Conservation (phyloP, 225 moss, liverwort and hornwort genomes). For the Takakia lepidozioides region DNA sequence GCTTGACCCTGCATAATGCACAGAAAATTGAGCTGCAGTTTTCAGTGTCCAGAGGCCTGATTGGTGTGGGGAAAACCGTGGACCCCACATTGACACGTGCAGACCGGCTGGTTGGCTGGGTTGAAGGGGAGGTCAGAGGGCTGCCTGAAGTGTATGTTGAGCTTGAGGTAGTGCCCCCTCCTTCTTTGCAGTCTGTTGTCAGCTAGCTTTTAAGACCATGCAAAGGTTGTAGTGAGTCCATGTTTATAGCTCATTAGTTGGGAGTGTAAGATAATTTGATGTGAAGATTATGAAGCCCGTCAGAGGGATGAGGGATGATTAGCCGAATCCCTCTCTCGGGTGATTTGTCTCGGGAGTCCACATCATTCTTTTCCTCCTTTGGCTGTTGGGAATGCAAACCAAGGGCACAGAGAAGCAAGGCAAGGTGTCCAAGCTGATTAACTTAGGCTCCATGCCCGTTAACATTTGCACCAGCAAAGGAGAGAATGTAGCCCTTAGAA, state of each 20-base stretch:
- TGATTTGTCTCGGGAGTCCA: too few species aligned
- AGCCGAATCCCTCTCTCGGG: too few species aligned
- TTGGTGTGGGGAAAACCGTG: slow-evolving; percentile 94
- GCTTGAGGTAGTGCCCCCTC: slow-evolving; percentile 64
- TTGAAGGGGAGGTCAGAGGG: slow-evolving; percentile 92
- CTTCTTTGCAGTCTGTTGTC: too few species aligned
- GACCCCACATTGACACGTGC: slow-evolving; percentile 97
- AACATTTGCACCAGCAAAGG: slow-evolving; percentile 49
- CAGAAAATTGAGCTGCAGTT: slow-evolving; percentile 92
- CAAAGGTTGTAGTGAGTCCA: too few species aligned
- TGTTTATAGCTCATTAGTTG: too few species aligned
- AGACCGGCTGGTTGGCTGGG: slow-evolving; percentile 92
- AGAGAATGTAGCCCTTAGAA: slow-evolving; percentile 55
- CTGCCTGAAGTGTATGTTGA: slow-evolving; percentile 95
- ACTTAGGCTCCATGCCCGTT: slow-evolving; percentile 49
- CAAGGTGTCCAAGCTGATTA: slow-evolving; percentile 39
- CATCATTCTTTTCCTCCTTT: slow-evolving; percentile 38
- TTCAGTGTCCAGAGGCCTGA: slow-evolving; percentile 93
- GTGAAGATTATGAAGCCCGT: too few species aligned
- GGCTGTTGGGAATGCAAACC: slow-evolving; percentile 46
- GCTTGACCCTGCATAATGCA: too few species aligned
- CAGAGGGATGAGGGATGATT: too few species aligned
- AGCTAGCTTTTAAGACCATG: too few species aligned
- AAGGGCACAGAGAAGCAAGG: slow-evolving; percentile 58
- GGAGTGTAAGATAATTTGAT: too few species aligned